These are phyloP conservation scores for Nakataea oryzae DNA, from an alignment of 2,329 filamentous ascomycete species.

Conservation along the genomic window DNA sequence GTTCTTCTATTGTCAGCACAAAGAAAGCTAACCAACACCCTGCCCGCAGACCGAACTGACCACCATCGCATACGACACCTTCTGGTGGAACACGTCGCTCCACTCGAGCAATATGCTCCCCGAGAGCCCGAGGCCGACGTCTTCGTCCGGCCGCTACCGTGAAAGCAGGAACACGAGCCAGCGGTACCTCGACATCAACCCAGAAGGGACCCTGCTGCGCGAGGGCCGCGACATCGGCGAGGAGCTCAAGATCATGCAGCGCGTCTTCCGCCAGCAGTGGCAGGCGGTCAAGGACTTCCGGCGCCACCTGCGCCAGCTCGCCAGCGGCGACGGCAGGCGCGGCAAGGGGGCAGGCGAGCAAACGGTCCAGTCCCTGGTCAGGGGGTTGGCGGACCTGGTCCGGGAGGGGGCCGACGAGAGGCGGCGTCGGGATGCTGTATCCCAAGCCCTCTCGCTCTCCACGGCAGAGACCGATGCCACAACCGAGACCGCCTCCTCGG, in stretches of 20 bases:
- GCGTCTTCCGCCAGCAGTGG: conserved; percentile 24
- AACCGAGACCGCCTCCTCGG: no score
- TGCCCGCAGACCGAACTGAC: neutral
- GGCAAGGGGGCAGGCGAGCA: neutral
- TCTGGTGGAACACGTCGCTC: neutral
- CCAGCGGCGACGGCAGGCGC: neutral
- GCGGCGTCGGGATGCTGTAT: neutral
- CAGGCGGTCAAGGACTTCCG: conserved; percentile 18
- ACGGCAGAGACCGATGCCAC: neutral
- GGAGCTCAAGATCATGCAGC: conserved; percentile 34
- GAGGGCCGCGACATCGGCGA: conserved; percentile 37
- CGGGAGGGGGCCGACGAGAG: neutral
- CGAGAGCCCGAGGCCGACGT: neutral
- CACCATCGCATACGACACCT: neutral
- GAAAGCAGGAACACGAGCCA: neutral
- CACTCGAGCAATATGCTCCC: neutral
- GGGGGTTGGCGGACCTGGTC: neutral
- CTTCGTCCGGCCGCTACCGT: neutral
- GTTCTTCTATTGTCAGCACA: neutral
- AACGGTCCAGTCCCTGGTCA: neutral
- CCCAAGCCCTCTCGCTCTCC: neutral
- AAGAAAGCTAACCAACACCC: neutral
- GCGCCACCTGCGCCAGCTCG: neutral
- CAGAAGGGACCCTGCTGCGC: conserved; percentile 27
- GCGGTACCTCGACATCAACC: conserved; percentile 25